Conservation (phyloP, 306 rosid genomes). For the Hylodesmum podocarpum region DNA sequence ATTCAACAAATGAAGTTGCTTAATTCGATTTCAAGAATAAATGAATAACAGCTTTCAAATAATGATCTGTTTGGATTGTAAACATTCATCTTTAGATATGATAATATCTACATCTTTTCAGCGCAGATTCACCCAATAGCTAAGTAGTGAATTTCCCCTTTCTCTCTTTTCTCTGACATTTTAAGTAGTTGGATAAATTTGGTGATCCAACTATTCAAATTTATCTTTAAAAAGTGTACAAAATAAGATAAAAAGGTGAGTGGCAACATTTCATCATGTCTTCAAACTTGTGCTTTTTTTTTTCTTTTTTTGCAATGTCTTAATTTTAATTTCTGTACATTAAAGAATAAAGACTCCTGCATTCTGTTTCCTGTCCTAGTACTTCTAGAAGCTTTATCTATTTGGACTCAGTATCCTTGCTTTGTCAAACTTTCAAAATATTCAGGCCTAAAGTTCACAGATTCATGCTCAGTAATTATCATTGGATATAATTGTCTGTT, state of each 20-base stretch:
- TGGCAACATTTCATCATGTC: background rate
- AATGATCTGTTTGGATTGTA: background rate
- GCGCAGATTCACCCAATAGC: background rate
- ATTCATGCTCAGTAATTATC: background rate
- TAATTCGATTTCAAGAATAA: background rate
- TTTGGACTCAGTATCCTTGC: conserved; percentile 8
- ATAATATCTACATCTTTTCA: background rate
- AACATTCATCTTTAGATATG: background rate
- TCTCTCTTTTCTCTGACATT: background rate
- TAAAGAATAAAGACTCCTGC: background rate
- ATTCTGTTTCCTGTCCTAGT: background rate
- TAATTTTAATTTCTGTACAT: background rate
- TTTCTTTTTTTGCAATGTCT: background rate
- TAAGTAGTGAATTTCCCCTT: background rate
- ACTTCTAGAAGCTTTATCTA: background rate
- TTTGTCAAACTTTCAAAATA: background rate
- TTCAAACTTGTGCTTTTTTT: background rate
- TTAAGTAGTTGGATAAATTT: conserved; percentile 8
- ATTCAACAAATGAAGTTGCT: background rate
- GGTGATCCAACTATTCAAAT: background rate
- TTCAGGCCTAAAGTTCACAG: background rate
- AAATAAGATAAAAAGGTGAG: background rate
- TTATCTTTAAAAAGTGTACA: background rate
- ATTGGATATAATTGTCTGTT: background rate
- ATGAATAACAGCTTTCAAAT: background rate